Evolutionary conservation across 2,329 filamentous ascomycete species (phyloP).

Genomic region (Canariomyces notabilis): DNA sequence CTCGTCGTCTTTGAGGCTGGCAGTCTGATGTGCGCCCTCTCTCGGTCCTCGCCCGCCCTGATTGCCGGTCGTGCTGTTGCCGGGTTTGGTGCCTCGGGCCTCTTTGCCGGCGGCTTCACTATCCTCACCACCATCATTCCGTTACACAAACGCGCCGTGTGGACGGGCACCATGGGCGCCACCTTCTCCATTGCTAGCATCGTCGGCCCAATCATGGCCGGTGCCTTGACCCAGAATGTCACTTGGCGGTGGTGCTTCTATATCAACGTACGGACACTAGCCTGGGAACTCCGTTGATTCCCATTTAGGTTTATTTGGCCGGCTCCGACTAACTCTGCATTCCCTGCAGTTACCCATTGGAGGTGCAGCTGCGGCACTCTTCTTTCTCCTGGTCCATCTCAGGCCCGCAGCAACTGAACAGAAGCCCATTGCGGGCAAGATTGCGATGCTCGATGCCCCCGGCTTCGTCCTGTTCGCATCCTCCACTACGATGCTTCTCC

Average conservation of each 20-base stretch:
- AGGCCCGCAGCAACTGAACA: too few species aligned
- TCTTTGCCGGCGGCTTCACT: not conserved
- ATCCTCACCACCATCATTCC: not conserved
- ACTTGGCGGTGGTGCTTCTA: conserved; percentile 2
- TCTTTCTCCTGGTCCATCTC: too few species aligned
- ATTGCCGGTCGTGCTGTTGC: conserved; percentile 2
- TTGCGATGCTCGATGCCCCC: too few species aligned
- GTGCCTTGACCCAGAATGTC: not conserved
- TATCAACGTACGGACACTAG: too few species aligned
- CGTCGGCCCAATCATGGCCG: not conserved
- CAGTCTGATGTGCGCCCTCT: not conserved
- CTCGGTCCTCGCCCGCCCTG: not conserved
- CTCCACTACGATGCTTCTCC: too few species aligned
- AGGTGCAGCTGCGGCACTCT: too few species aligned
- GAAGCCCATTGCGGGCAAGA: too few species aligned
- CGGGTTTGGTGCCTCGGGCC: not conserved
- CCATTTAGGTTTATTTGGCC: too few species aligned
- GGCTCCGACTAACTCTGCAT: too few species aligned
- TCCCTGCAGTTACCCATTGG: too few species aligned
- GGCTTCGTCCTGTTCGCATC: too few species aligned
- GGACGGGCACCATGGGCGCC: not conserved
- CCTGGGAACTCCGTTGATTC: too few species aligned
- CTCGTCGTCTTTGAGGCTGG: not conserved
- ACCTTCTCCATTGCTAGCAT: not conserved
- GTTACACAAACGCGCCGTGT: not conserved